phyloP scores from a whole-genome alignment of 768 basidiomycete species.

The Hydnomerulius pinastri region DNA sequence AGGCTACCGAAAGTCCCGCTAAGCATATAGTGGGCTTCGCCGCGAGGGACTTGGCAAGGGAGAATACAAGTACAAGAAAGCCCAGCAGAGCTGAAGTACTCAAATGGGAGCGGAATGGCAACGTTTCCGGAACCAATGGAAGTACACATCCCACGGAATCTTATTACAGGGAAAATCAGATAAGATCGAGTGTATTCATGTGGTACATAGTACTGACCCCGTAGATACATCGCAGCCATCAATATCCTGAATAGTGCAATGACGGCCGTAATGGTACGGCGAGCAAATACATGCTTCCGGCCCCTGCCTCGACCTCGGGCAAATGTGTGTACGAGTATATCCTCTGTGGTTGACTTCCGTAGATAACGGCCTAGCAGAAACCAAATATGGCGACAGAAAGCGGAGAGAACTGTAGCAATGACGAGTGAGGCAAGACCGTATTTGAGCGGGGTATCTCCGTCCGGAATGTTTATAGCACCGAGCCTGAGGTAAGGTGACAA shows the following conservation, averaged over 20 bases:
- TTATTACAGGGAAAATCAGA: constrained; percentile 28
- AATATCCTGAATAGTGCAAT: constrained; percentile 50
- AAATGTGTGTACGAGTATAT: constrained; percentile 63
- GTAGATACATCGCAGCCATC: constrained; percentile 62
- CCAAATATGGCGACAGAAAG: constrained; percentile 68
- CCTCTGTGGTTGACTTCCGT: constrained; percentile 63
- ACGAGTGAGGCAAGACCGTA: constrained; percentile 51
- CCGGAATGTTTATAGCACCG: constrained; percentile 65
- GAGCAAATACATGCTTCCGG: constrained; percentile 43
- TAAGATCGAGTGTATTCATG: background rate
- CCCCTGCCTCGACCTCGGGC: constrained; percentile 56
- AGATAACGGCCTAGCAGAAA: constrained; percentile 78
- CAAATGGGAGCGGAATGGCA: constrained; percentile 37
- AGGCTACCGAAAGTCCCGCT: constrained; percentile 58
- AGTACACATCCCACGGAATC: constrained; percentile 56
- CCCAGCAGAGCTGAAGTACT: constrained; percentile 44
- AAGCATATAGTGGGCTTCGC: constrained; percentile 56
- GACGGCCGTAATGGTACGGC: constrained; percentile 44
- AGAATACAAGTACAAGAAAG: constrained; percentile 49
- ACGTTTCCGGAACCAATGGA: constrained; percentile 45
- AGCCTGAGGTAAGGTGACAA: constrained; percentile 69
- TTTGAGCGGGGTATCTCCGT: constrained; percentile 48
- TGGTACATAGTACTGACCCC: constrained; percentile 50
- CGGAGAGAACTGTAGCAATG: constrained; percentile 57
- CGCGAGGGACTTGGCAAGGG: constrained; percentile 54